Evolutionary conservation across 345 rosid species (phyloP).

Genomic region (Odontarrhena argentea): DNA sequence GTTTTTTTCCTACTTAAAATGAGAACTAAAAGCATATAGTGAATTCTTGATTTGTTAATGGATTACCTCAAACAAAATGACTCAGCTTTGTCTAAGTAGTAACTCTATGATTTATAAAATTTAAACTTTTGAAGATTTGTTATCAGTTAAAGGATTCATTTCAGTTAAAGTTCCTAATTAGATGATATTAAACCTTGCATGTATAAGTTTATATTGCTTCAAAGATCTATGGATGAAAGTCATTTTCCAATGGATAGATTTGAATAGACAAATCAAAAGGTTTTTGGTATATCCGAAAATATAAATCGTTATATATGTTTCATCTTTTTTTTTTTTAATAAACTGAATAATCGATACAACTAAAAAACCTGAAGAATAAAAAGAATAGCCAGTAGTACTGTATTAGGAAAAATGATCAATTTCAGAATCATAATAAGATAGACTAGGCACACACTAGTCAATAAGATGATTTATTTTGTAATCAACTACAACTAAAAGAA

Average conservation of each 20-base stretch:
- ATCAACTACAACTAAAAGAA: too few relatives aligned
- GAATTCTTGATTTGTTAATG: conserved; percentile 9
- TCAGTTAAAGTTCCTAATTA: background rate
- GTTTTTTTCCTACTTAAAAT: background rate
- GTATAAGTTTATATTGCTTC: background rate
- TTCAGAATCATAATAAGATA: background rate
- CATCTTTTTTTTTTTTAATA: background rate
- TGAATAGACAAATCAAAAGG: background rate
- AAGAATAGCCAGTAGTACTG: background rate
- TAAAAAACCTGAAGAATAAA: background rate
- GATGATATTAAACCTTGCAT: background rate
- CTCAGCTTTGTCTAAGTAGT: background rate
- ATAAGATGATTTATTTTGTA: too few relatives aligned
- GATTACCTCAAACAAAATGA: conserved; percentile 14
- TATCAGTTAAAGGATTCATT: too few relatives aligned
- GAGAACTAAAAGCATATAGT: background rate
- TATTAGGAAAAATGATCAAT: background rate
- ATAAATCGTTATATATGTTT: background rate
- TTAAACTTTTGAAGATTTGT: too few relatives aligned
- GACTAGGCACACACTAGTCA: background rate
- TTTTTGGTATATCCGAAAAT: background rate
- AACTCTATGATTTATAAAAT: conserved; percentile 1
- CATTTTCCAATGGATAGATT: background rate
- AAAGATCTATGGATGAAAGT: conserved; percentile 1
- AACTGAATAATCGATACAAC: background rate